Evolutionary conservation across 2,329 filamentous ascomycete species (phyloP).

Genomic region (Penicillium brasilianum): DNA sequence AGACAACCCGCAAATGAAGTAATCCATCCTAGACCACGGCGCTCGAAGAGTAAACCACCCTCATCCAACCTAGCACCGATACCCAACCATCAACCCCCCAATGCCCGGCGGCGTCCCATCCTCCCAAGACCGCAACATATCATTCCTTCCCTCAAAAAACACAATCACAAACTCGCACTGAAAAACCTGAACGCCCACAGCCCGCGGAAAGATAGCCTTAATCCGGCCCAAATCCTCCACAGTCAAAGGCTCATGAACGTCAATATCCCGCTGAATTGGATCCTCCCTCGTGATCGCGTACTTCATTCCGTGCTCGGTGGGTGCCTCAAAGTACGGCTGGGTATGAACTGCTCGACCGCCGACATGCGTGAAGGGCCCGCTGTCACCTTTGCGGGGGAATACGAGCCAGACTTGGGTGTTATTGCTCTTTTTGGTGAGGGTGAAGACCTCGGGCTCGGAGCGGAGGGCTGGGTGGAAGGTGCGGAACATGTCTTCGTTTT

Average conservation of each 20-base stretch:
- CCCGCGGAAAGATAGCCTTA: background rate
- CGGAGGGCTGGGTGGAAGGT: conserved; percentile 8
- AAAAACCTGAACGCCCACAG: background rate
- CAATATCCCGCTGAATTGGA: background rate
- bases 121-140: conserved; percentile 7
- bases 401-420: conserved; percentile 4
- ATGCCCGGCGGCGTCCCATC: conserved; percentile 3
- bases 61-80: conserved; percentile 1
- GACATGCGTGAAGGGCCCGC: conserved; percentile 1
- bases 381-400: conserved; percentile 2
- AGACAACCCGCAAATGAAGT: background rate
- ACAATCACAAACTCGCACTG: conserved; percentile 10
- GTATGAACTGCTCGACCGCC: background rate
- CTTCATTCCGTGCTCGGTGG: background rate
- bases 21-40: background rate
- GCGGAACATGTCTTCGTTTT: conserved; percentile 9
- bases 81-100: conserved; percentile 5
- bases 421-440: background rate
- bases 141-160: background rate
- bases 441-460: conserved; percentile 3
- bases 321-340: conserved; percentile 5
- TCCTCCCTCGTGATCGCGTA: background rate
- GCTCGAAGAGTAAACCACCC: background rate
- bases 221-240: background rate
- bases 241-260: background rate